Evolutionary conservation across 257 asterid species (phyloP).

Genomic region (Rauvolfia tetraphylla): DNA sequence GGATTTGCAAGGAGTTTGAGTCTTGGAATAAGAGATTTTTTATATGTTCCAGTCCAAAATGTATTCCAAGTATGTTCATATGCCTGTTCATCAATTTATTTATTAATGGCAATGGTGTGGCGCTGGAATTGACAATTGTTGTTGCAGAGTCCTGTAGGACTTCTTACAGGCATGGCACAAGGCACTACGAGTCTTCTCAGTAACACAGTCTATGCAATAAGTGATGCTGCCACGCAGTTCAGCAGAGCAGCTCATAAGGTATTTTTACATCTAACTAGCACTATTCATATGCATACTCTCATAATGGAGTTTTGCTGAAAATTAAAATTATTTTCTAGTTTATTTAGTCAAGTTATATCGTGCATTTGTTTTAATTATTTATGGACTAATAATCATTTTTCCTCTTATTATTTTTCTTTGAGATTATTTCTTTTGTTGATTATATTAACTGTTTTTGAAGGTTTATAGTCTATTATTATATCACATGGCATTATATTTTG

Average conservation of each 20-base stretch:
- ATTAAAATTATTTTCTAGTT: too few relatives aligned
- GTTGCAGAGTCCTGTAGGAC: slow-evolving; percentile 91
- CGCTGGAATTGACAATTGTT: slow-evolving; percentile 18
- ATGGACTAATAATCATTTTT: too few relatives aligned
- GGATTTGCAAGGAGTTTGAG: slow-evolving; percentile 94
- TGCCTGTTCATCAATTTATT: slow-evolving; percentile 8
- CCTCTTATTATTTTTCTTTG: too few relatives aligned
- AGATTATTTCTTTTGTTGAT: too few relatives aligned
- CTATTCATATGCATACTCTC: too few relatives aligned
- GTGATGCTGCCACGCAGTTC: slow-evolving; percentile 98
- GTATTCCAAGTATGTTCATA: slow-evolving; percentile 61
- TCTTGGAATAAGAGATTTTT: slow-evolving; percentile 87
- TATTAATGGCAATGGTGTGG: not conserved
- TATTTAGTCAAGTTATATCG: too few relatives aligned
- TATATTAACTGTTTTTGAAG: too few relatives aligned
- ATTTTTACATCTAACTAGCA: slow-evolving; percentile 27
- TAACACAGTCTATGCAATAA: slow-evolving; percentile 88
- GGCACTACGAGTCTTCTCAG: slow-evolving; percentile 95
- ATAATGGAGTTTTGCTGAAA: too few relatives aligned
- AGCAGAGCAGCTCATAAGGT: slow-evolving; percentile 98
- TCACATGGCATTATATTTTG: too few relatives aligned
- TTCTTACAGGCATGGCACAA: slow-evolving; percentile 89
- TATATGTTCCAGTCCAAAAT: slow-evolving; percentile 84
- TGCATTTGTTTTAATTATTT: too few relatives aligned
- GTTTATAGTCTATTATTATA: too few relatives aligned